Percentiles rank a stretch among this genome's conserved stretches.
Evolutionary conservation across 805 yeast species (phyloP).

Genomic region (Tetrapisispora pingtungensis): DNA sequence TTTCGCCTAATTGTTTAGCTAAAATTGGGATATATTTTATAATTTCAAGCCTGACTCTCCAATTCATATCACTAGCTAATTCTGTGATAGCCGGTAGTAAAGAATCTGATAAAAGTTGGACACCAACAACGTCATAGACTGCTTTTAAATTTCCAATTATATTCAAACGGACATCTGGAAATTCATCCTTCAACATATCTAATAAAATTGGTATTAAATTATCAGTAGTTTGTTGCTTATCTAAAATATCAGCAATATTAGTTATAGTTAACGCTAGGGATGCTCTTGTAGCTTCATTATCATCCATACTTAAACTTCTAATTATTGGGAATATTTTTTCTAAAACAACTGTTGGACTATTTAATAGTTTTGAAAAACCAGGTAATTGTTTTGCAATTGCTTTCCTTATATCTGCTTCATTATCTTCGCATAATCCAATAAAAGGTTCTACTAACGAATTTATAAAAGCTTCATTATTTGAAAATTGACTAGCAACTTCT

Average conservation of each 20-base stretch:
- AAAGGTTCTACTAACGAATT: conserved; percentile 48
- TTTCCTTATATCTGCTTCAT: conserved; percentile 93
- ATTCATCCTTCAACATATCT: conserved; percentile 92
- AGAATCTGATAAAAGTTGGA: conserved; percentile 74
- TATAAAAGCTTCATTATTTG: conserved; percentile 44
- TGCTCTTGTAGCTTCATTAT: conserved; percentile 86
- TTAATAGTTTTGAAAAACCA: conserved; percentile 48
- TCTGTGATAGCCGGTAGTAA: conserved; percentile 93
- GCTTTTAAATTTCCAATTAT: conserved; percentile 85
- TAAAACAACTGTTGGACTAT: conserved; percentile 37
- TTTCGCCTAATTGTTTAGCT: conserved; percentile 89
- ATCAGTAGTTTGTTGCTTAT: conserved; percentile 75
- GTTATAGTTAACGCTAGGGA: conserved; percentile 86
- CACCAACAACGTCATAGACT: conserved; percentile 91
- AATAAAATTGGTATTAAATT: conserved; percentile 78
- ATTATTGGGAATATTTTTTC: conserved; percentile 75
- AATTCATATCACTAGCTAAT: conserved; percentile 89
- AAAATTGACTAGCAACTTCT: conserved; percentile 58
- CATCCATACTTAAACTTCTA: conserved; percentile 75
- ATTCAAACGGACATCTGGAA: conserved; percentile 90
- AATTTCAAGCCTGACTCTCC: conserved; percentile 96
- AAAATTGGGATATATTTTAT: conserved; percentile 92
- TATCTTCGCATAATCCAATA: conserved; percentile 71
- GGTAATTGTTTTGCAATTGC: conserved; percentile 92
- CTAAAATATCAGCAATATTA: conserved; percentile 74